phyloP scores from a whole-genome alignment of 768 basidiomycete genomes.

The Hygrocybe punicea region DNA sequence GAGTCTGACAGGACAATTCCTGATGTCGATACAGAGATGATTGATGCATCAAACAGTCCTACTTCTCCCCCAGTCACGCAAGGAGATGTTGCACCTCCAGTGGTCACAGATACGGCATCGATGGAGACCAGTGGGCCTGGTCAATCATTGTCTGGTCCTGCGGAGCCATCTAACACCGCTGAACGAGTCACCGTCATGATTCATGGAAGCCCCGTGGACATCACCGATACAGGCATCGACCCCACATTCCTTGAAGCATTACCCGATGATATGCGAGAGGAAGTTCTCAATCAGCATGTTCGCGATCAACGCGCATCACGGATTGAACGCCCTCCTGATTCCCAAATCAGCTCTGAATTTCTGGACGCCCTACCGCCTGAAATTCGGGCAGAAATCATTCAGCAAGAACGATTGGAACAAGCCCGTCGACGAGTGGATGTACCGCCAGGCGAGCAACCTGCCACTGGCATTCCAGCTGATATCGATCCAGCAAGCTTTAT shows the following conservation, averaged over 20 bases:
- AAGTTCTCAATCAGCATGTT: slow-evolving; percentile 95
- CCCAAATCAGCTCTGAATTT: slow-evolving; percentile 92
- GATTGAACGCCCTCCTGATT: slow-evolving; percentile 71
- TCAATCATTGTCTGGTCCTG: slow-evolving; percentile 22
- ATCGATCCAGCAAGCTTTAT: slow-evolving; percentile 91
- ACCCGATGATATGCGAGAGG: slow-evolving; percentile 98
- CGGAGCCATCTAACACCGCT: slow-evolving; percentile 31
- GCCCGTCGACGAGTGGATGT: slow-evolving; percentile 51
- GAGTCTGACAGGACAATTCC: slow-evolving; percentile 23
- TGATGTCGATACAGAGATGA: slow-evolving; percentile 53
- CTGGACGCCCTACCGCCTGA: slow-evolving; percentile 94
- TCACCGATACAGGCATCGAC: slow-evolving; percentile 98
- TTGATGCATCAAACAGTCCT: slow-evolving; percentile 33
- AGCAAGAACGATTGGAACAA: slow-evolving; percentile 87
- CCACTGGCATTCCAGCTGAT: slow-evolving; percentile 53
- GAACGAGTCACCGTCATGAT: slow-evolving; percentile 85
- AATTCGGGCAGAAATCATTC: slow-evolving; percentile 93
- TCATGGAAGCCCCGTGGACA: slow-evolving; percentile 90
- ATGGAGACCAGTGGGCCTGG: slow-evolving; percentile 18
- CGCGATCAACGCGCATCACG: slow-evolving; percentile 83
- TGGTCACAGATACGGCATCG: slow-evolving; percentile 6
- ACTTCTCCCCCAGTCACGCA: background rate
- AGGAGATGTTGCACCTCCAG: slow-evolving; percentile 1
- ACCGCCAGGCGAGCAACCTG: slow-evolving; percentile 18
- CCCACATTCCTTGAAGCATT: slow-evolving; percentile 96